Evolutionary conservation across 345 rosid genomes (phyloP), one percentile per base, ranked within the genome.

Genomic region (Ailanthus altissimus): DNA sequence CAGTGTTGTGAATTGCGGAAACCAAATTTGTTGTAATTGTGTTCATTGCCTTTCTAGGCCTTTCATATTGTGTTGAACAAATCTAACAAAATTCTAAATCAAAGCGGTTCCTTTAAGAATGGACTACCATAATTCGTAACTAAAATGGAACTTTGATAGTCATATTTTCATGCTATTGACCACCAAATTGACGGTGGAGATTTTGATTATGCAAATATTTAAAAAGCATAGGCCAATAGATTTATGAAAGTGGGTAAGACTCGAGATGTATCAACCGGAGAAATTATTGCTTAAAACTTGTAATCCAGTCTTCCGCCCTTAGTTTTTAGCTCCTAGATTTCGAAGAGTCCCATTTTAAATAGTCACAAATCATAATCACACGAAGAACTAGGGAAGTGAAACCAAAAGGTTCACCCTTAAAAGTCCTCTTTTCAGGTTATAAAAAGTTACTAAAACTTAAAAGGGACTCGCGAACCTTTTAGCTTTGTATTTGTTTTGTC

Each of bases 281-380:
- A 45, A 25, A 76, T 80, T 40, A 78, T 64, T 67, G 56, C 20
- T n/a, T 65, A 61, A 74, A 67, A 63, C 81, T 76, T 65, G 40
- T 45, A 59, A 67, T 63, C 8, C 8, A 14, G 70, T 49, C 12
- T 51, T 50, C 79, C 76, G 88, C 86, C 84, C 69, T 79, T 71
- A n/a, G 86, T 81, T 83, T 32, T 82, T 81, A 63, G 84, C 82
- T 68, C 54, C 77, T 77, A 57, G 85, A 75, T 77, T 85, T 84
- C 51, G 5, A 20, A 26, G 54, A 18, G 23, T 43, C 70, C 77
- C 83, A 32, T 9, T 61, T 47, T 56, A 62, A 54, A 60, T 16
- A 67, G 45, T 38, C 16, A 45, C 3, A 47, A 63, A 36, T 6
- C 49, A 36, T 45, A 14, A 58, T 23, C 38, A 67, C 26, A 28